These are phyloP conservation scores for Eimeria sp. DNA, from an alignment of 169 alveolate species.

Conservation along the genomic window DNA sequence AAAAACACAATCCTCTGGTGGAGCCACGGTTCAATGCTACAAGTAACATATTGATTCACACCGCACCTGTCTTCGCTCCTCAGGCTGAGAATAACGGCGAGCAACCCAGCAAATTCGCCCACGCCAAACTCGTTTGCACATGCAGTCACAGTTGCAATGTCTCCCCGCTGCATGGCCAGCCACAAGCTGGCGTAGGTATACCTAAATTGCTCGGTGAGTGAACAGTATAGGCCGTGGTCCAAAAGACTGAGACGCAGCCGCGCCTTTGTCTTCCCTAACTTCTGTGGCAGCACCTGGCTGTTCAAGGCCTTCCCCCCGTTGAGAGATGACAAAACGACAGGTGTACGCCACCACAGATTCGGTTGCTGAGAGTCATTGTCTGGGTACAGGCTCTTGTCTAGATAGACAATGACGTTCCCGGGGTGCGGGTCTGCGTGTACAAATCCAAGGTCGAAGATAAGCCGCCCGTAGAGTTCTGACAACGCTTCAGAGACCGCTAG, in stretches of 20 bases:
- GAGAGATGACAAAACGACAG: slow-evolving; percentile 42
- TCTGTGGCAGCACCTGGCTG: not conserved
- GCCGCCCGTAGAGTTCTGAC: slow-evolving; percentile 63
- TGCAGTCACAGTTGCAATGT: slow-evolving; percentile 34
- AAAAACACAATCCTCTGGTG: not conserved
- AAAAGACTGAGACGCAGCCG: slow-evolving; percentile 71
- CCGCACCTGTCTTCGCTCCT: slow-evolving; percentile 75
- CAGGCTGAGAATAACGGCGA: slow-evolving; percentile 73
- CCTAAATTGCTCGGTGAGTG: slow-evolving; percentile 54
- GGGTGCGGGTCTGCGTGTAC: slow-evolving; percentile 97
- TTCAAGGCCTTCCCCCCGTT: not conserved
- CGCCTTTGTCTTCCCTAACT: not conserved
- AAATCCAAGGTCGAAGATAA: slow-evolving; percentile 88
- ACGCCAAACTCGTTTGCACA: slow-evolving; percentile 74
- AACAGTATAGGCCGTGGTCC: slow-evolving; percentile 84
- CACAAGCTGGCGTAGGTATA: slow-evolving; percentile 79
- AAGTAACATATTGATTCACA: not conserved
- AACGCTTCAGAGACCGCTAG: slow-evolving; percentile 81
- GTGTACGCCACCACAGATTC: not conserved
- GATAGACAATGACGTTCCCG: slow-evolving; percentile 91
- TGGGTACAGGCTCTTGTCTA: not conserved
- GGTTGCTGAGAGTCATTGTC: not conserved
- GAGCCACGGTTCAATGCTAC: not conserved
- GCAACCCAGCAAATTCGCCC: slow-evolving; percentile 64
- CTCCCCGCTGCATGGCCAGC: slow-evolving; percentile 80